Conservation (phyloP, 2,329 filamentous ascomycete genomes). For the Pseudogymnoascus sp. region DNA sequence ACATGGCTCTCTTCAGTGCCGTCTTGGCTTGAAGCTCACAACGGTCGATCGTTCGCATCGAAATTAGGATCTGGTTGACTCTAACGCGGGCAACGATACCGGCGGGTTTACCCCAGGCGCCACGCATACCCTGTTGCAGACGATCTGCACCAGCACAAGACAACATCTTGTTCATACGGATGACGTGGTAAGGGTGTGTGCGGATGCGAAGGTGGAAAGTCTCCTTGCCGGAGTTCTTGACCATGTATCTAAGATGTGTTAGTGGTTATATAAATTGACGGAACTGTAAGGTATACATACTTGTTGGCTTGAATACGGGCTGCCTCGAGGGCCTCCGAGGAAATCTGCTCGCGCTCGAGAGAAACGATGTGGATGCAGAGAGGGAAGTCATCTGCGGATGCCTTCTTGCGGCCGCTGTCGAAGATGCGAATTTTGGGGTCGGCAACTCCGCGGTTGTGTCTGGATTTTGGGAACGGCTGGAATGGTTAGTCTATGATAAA, state of each 20-base stretch:
- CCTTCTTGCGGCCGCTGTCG: conserved; percentile 97
- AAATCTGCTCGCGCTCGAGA: conserved; percentile 99
- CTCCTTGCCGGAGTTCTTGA: conserved; percentile 65
- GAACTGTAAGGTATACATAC: conserved; percentile 35
- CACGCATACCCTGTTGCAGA: conserved; percentile 99
- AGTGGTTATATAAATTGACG: conserved; percentile 35
- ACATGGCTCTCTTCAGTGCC: conserved; percentile 97
- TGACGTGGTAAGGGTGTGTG: conserved; percentile 98
- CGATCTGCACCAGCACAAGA: conserved; percentile 99
- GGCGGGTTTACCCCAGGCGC: conserved; percentile 99
- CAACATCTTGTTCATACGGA: conserved; percentile 99
- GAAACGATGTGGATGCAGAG: conserved; percentile 98
- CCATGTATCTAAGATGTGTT: conserved; percentile 41
- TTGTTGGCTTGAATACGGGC: conserved; percentile 99
- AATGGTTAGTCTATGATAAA: conserved; percentile 13
- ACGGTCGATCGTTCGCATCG: conserved; percentile 88
- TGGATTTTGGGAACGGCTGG: conserved; percentile 96
- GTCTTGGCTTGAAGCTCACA: conserved; percentile 44
- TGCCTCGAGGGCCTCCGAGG: conserved; percentile 97
- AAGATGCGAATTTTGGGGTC: conserved; percentile 89
- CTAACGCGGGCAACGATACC: conserved; percentile 98
- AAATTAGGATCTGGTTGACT: conserved; percentile 99
- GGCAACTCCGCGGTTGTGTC: conserved; percentile 99
- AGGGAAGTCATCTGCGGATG: conserved; percentile 98
- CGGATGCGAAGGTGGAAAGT: conserved; percentile 68